Evolutionary conservation across 2,329 filamentous ascomycete species (phyloP).

Genomic region (Aaosphaeria arxii): DNA sequence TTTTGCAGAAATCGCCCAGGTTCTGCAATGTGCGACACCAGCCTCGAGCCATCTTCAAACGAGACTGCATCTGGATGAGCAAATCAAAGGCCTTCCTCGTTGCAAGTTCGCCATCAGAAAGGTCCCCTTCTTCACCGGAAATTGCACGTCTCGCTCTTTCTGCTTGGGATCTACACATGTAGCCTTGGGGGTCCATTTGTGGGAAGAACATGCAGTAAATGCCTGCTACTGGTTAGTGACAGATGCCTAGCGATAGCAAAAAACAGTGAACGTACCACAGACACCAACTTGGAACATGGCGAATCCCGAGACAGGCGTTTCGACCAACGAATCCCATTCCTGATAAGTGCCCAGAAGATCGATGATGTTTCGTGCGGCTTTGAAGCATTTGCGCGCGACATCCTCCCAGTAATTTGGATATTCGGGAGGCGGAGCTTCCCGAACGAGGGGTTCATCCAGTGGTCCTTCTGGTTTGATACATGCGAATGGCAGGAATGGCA

Average conservation of each 20-base stretch:
- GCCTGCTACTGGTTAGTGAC: neutral
- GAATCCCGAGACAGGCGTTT: slow-evolving; percentile 67
- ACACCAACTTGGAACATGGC: slow-evolving; percentile 62
- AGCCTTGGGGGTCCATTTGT: slow-evolving; percentile 2
- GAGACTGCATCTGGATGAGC: neutral
- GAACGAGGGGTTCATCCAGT: slow-evolving; percentile 57
- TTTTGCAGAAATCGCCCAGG: neutral
- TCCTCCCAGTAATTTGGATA: slow-evolving; percentile 56
- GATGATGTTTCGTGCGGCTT: slow-evolving; percentile 60
- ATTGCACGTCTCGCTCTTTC: neutral
- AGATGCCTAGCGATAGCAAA: too few species aligned
- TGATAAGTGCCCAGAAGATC: slow-evolving; percentile 63
- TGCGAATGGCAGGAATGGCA: slow-evolving; percentile 62
- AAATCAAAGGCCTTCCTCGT: neutral
- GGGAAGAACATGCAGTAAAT: slow-evolving; percentile 3
- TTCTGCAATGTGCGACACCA: neutral
- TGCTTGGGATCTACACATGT: neutral
- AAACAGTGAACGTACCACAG: too few species aligned
- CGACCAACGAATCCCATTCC: slow-evolving; percentile 58
- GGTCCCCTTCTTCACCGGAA: neutral
- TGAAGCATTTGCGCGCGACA: slow-evolving; percentile 62
- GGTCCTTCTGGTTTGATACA: slow-evolving; percentile 54
- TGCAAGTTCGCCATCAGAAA: neutral
- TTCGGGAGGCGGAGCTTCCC: slow-evolving; percentile 40
- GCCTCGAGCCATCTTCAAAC: neutral